These are phyloP conservation scores for Mediolabrus comicus DNA, from an alignment of 108 stramenopile genomes.

Conservation along the genomic window DNA sequence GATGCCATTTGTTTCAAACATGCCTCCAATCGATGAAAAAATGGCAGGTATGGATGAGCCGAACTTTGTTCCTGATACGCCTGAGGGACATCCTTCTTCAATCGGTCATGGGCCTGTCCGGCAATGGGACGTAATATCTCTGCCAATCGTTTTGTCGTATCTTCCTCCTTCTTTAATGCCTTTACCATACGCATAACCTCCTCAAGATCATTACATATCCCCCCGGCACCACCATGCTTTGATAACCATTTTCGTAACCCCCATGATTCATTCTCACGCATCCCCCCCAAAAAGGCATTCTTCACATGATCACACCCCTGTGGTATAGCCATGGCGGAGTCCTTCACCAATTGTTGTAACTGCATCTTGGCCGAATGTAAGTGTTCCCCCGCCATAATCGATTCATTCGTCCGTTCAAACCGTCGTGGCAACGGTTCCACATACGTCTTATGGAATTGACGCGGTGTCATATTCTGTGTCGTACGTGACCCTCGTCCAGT, in stretches of 20 bases:
- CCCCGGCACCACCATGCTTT: conserved; percentile 77
- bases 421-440: conserved; percentile 62
- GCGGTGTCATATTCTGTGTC: conserved; percentile 53
- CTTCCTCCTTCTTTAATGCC: conserved; percentile 49
- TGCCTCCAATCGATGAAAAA: conserved; percentile 82
- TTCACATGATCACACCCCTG: conserved; percentile 80
- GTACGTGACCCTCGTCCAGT: conserved; percentile 11
- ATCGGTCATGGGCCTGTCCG: conserved; percentile 49
- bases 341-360: conserved; percentile 54
- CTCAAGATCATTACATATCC: conserved; percentile 83
- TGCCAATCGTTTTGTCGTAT: conserved; percentile 60
- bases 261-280: conserved; percentile 90
- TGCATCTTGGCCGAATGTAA: conserved; percentile 48
- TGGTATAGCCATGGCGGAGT: conserved; percentile 45
- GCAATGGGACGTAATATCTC: conserved; percentile 70
- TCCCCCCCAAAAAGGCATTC: conserved; percentile 84
- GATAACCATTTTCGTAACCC: conserved; percentile 85
- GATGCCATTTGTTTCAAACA: conserved; percentile 75
- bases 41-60: conserved; percentile 88
- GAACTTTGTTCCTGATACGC: conserved; percentile 84
- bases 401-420: conserved; percentile 61
- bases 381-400: conserved; percentile 54
- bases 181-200: conserved; percentile 62
- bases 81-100: conserved; percentile 78
- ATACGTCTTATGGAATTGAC: conserved; percentile 63